phyloP scores from a whole-genome alignment of 208 protist genomes.

The Herpetomonas tarakana region DNA sequence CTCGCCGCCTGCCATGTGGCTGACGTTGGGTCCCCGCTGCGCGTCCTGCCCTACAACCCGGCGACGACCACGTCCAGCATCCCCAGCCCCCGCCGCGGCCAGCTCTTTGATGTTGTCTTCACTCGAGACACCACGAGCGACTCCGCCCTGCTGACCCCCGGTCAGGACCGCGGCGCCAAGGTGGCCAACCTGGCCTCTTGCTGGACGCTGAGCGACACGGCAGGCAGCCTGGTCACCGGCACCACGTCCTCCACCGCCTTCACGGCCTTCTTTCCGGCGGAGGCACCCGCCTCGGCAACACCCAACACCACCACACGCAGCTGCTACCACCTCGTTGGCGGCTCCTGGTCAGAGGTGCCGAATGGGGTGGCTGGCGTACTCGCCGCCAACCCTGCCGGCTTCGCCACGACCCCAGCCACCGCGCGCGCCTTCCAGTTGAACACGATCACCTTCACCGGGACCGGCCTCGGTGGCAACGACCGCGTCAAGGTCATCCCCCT shows the following conservation, averaged over 20 bases:
- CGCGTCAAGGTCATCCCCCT: slow-evolving; percentile 70
- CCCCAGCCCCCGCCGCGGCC: slow-evolving; percentile 52
- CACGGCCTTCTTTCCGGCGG: slow-evolving; percentile 49
- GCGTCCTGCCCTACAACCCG: slow-evolving; percentile 62
- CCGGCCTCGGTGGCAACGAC: slow-evolving; percentile 46
- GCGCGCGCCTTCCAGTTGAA: slow-evolving; percentile 50
- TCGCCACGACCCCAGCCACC: slow-evolving; percentile 41
- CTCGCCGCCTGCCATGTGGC: slow-evolving; percentile 54
- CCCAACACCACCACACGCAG: slow-evolving; percentile 31
- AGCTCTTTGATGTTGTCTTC: slow-evolving; percentile 70
- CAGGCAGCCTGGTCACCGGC: slow-evolving; percentile 46
- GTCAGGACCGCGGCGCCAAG: slow-evolving; percentile 50
- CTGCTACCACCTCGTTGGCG: slow-evolving; percentile 58
- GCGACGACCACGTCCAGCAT: slow-evolving; percentile 24
- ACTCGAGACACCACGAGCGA: slow-evolving; percentile 31
- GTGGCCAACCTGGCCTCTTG: slow-evolving; percentile 54
- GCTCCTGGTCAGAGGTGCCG: slow-evolving; percentile 76
- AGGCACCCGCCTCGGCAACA: slow-evolving; percentile 22
- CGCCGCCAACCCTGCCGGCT: slow-evolving; percentile 71
- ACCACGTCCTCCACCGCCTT: slow-evolving; percentile 50
- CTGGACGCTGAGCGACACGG: slow-evolving; percentile 49
- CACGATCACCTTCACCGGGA: slow-evolving; percentile 56
- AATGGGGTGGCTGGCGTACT: slow-evolving; percentile 40
- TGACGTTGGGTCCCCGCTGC: slow-evolving; percentile 53
- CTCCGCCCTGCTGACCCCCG: slow-evolving; percentile 46